Evolutionary conservation across 768 basidiomycete genomes (phyloP), one percentile per base, ranked within the genome.

Genomic region (Cystobasidium ongulense): DNA sequence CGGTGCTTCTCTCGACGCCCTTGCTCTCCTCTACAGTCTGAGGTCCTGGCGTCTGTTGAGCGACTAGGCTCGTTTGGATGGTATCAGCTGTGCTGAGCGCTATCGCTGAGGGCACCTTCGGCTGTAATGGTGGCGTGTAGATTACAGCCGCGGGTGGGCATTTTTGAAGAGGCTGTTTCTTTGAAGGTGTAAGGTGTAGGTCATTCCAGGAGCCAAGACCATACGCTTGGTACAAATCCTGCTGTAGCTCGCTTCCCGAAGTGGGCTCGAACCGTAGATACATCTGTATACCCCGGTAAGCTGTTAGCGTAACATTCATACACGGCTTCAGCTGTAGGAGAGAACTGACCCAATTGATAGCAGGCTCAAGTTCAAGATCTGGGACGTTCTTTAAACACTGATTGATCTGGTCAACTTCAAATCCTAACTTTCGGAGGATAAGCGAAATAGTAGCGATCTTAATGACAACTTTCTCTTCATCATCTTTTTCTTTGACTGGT

Each of bases 391-490:
- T 81, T 54, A 98, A 81, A 80, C 92, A 96, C 77, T 89, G 85
- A 62, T 86, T 84, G 5, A 92, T 88, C 65, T 86, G 83, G 13
- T 84, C 84, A 77, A 90, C 87, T 0, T 85, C 81, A 79, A 92
- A 92, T 1, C 90, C 91, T 27, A 93, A 83, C 61, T 90, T 85
- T 75, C 89, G 84, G 29, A 97, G 83, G 31, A 89, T 86, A 53
- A 92, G 91, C 78, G 90, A 92, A 0, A 89, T 89, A 52, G 91
- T 84, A 18, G 87, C 93, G 27, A 96, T 84, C 71, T 87, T 86
- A 11, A 86, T 80, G 1, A 91, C 80, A 1, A 84, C 82, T 79
- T 90, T 95, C 50, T 95, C 91, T 76, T 88, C 87, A 0, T 86
- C 76, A 72, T 88, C 86, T 39, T 88, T 29, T 23, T 46, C 27